Percentiles rank a stretch among this genome's conserved stretches.
Evolutionary conservation across 106 monocot genomes (phyloP).

Genomic region (Platanthera guangdongensis): DNA sequence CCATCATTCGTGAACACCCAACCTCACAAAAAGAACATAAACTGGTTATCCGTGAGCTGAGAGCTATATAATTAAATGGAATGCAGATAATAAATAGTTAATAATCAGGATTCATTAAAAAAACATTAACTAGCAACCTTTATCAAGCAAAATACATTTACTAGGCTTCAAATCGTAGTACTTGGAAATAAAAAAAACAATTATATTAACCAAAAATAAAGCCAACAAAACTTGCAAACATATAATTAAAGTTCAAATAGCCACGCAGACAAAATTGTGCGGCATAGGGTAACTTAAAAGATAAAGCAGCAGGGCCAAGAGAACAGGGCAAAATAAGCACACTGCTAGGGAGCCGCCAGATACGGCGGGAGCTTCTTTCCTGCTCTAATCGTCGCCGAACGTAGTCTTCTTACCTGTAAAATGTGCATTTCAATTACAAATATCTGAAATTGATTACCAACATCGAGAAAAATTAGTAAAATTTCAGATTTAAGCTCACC

Average conservation of each 20-base stretch:
- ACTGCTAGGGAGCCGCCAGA: too few relatives aligned
- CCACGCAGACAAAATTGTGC: not conserved
- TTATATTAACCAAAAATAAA: not conserved
- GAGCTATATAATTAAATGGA: too few relatives aligned
- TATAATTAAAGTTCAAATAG: not conserved
- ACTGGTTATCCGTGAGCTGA: too few relatives aligned
- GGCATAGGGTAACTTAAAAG: not conserved
- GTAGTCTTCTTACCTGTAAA: constrained; percentile 20
- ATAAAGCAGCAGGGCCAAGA: not conserved
- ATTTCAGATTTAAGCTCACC: not conserved
- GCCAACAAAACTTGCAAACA: not conserved
- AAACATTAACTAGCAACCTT: not conserved
- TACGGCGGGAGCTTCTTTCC: too few relatives aligned
- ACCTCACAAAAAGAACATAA: too few relatives aligned
- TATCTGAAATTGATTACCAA: not conserved
- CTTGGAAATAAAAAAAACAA: not conserved
- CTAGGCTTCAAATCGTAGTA: not conserved
- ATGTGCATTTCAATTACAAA: not conserved
- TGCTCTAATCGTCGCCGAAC: constrained; percentile 9
- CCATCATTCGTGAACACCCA: too few relatives aligned
- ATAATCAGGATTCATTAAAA: too few relatives aligned
- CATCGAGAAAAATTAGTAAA: not conserved
- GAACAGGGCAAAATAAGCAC: not conserved
- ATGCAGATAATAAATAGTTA: too few relatives aligned
- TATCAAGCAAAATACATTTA: not conserved